Conservation (phyloP, 1,139 yeast species). For the Insectozyma bohioensis region DNA sequence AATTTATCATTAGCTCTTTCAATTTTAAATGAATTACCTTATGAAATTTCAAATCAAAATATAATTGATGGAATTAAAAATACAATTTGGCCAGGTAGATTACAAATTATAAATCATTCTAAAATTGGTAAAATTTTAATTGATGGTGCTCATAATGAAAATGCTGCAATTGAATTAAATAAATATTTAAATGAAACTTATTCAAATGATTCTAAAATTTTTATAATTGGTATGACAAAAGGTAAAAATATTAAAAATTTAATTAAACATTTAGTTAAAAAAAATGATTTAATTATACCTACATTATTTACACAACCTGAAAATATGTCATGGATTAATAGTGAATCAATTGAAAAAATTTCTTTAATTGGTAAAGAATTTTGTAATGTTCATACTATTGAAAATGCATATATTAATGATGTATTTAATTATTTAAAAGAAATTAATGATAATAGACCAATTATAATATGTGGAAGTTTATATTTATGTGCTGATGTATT, state of each 20-base stretch:
- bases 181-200: conserved; percentile 21
- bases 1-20: conserved; percentile 72
- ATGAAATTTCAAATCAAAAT: conserved; percentile 26
- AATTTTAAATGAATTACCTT: conserved; percentile 34
- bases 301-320: conserved; percentile 70
- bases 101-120: conserved; percentile 44
- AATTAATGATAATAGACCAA: conserved; percentile 28
- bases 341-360: conserved; percentile 35
- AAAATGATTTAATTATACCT: conserved; percentile 57
- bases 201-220: conserved; percentile 43
- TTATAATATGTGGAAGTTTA: conserved; percentile 76
- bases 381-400: conserved; percentile 24
- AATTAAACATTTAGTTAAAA: conserved; percentile 48
- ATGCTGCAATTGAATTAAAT: conserved; percentile 72
- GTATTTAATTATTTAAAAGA: conserved; percentile 18
- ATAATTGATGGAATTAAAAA: conserved; percentile 51
- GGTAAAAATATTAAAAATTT: conserved; percentile 64
- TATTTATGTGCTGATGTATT: conserved; percentile 73
- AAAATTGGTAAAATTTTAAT: conserved; percentile 41
- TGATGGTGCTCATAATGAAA: conserved; percentile 93
- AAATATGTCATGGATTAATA: conserved; percentile 88
- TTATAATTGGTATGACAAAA: conserved; percentile 70
- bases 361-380: conserved; percentile 5
- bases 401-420: conserved; percentile 11
- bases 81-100: conserved; percentile 63